phyloP scores from a whole-genome alignment of 169 alveolate genomes.

The Plasmodium fragile region DNA sequence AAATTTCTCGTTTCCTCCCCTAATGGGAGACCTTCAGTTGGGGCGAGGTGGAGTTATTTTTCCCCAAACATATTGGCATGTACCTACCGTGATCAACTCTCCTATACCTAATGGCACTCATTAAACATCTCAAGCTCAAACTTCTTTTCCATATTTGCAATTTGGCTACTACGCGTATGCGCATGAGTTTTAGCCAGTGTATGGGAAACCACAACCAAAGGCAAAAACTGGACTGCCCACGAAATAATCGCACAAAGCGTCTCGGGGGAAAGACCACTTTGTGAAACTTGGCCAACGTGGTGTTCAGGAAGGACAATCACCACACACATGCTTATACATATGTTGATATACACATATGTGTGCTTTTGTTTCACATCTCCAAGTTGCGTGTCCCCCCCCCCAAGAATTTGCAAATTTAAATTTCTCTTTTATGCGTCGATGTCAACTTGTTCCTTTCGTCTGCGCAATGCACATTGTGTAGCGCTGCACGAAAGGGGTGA shows the following conservation, averaged over 20 bases:
- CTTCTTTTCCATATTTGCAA: not conserved
- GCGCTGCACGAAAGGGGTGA: not conserved
- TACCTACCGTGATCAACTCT: not conserved
- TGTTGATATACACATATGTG: not conserved
- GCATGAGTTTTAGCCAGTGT: not conserved
- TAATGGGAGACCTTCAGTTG: not conserved
- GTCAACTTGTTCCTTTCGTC: not conserved
- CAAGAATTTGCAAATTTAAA: not conserved
- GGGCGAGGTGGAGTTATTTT: not conserved
- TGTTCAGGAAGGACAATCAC: not conserved
- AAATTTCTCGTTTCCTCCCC: not conserved
- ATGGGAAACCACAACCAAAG: not conserved
- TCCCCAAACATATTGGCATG: constrained; percentile 5
- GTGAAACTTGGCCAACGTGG: not conserved
- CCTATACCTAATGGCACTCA: not conserved
- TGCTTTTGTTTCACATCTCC: not conserved
- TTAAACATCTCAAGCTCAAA: not conserved
- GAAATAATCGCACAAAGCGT: not conserved
- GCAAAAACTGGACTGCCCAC: not conserved
- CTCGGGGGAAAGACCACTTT: not conserved
- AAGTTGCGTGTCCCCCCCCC: not conserved
- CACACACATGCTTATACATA: not conserved
- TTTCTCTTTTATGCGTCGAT: not conserved
- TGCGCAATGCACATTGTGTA: not conserved
- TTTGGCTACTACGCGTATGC: not conserved